Conservation (phyloP, 139 green algal species). For the Nannochloris sp. region DNA sequence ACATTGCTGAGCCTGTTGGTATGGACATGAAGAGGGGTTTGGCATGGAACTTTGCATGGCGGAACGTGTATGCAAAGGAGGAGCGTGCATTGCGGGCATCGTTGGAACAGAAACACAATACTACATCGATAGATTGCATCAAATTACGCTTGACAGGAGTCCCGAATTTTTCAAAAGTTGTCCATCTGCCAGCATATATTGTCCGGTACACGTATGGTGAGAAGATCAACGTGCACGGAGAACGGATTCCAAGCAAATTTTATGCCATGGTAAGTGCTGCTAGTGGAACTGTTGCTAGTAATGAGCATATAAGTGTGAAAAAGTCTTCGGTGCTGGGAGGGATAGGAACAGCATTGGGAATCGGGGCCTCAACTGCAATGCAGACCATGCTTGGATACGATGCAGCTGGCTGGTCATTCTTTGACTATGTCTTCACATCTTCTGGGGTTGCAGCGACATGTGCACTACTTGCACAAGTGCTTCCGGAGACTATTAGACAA, state of each 20-base stretch:
- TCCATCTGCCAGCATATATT: neutral
- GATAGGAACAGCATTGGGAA: too few species aligned
- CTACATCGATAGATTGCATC: neutral
- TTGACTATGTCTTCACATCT: neutral
- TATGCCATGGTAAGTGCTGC: neutral
- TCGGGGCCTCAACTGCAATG: too few species aligned
- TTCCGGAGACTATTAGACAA: conserved; percentile 2
- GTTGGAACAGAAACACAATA: too few species aligned
- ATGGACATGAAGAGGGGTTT: neutral
- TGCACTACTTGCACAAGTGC: conserved; percentile 23
- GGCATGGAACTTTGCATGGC: conserved; percentile 1
- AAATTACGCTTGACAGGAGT: neutral
- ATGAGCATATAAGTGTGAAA: neutral
- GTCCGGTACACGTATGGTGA: neutral
- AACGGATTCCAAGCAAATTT: neutral
- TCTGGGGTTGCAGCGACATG: conserved; percentile 3
- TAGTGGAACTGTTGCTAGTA: neutral
- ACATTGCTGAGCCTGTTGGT: neutral
- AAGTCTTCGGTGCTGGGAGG: neutral
- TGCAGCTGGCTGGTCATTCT: neutral
- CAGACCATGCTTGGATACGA: neutral
- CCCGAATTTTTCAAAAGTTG: neutral
- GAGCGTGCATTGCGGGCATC: neutral
- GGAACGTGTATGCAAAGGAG: neutral
- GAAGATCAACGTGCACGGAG: neutral